Evolutionary conservation across 106 monocot species (phyloP), one percentile per base, ranked within the genome.

Genomic region (Dioscorea zingiberensis): DNA sequence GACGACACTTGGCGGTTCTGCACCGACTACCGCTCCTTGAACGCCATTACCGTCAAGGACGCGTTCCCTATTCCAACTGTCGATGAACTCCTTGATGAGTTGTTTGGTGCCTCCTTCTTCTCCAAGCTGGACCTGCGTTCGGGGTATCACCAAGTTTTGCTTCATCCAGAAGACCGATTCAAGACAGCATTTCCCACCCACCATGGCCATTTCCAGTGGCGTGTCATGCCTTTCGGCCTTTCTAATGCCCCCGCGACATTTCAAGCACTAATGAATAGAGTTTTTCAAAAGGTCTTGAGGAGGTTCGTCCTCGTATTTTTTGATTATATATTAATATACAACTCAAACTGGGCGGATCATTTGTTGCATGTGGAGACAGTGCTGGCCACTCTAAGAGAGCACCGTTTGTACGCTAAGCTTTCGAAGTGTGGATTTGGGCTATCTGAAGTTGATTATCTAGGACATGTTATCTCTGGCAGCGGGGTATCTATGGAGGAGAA

Each of bases 21-120:
- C 28, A 27, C 28, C 5, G 59, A 59, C 14, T 59, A 59, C 14
- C 59, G 59, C 11, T 4, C 59, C 21, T 27, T 59, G 6, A 59
- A 59, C 25, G 25, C 25, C 3, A 59, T 59, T 25, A 59, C 59
- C 4, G 25, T 59, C 25, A 64, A 47, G 22, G 46, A 64, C 22
- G 38, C 21, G 44, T 44, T 38, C 24, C 58, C 69, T 23, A 69
- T 69, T 32, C 69, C 57, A 21, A 16, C 45, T 4, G 25, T 69
- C 14, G 69, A 69, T 19, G 69, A 69, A 19, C 58, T 69, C 15
- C 19, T 69, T 7, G 69, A 69, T 58, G 57, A 69, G 21, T 28
- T 69, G 11, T 7, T 32, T 44, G 38, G 58, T 21, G 58, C 69
- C 30, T 7, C 10, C 2, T 32, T 58, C 8, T 69, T 69, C 16